Percentiles rank a stretch among this genome's conserved stretches.
Evolutionary conservation across 192 early-diverging fungal genomes (phyloP).

Genomic region (Glomus cerebriforme): DNA sequence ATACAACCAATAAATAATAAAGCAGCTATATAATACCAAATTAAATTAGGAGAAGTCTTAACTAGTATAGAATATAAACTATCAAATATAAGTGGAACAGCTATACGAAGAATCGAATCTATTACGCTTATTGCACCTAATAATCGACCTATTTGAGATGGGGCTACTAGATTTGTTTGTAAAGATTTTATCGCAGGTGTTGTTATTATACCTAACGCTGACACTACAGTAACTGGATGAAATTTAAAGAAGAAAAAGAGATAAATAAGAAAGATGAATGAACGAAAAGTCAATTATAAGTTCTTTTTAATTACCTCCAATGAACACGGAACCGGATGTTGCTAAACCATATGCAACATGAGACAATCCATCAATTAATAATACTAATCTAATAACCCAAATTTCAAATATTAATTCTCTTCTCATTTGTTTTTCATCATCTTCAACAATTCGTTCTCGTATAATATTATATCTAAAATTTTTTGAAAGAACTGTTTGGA

Average conservation of each 20-base stretch:
- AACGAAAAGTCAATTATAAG: not conserved
- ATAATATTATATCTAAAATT: not conserved
- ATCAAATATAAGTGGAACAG: slow-evolving; percentile 48
- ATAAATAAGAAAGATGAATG: not conserved
- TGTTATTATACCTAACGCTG: slow-evolving; percentile 41
- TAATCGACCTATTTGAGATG: slow-evolving; percentile 49
- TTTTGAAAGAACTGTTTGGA: not conserved
- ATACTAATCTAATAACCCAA: slow-evolving; percentile 46
- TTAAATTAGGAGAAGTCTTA: slow-evolving; percentile 37
- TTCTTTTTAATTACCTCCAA: not conserved
- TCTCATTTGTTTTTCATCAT: not conserved
- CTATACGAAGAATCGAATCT: slow-evolving; percentile 50
- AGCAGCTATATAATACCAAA: slow-evolving; percentile 44
- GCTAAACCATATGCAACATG: slow-evolving; percentile 41
- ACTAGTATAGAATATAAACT: slow-evolving; percentile 47
- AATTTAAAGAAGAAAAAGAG: slow-evolving; percentile 23
- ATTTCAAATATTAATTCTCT: slow-evolving; percentile 41
- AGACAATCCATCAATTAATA: slow-evolving; percentile 35
- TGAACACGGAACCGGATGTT: slow-evolving; percentile 20
- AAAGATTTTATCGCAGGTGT: slow-evolving; percentile 46
- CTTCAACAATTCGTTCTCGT: not conserved
- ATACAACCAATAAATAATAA: slow-evolving; percentile 37
- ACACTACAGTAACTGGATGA: slow-evolving; percentile 32
- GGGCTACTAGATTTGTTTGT: slow-evolving; percentile 43
- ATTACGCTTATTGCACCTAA: slow-evolving; percentile 50